These are phyloP conservation scores for Paraphoma chrysanthemicola DNA, from an alignment of 2,329 filamentous ascomycete species.

Conservation along the genomic window DNA sequence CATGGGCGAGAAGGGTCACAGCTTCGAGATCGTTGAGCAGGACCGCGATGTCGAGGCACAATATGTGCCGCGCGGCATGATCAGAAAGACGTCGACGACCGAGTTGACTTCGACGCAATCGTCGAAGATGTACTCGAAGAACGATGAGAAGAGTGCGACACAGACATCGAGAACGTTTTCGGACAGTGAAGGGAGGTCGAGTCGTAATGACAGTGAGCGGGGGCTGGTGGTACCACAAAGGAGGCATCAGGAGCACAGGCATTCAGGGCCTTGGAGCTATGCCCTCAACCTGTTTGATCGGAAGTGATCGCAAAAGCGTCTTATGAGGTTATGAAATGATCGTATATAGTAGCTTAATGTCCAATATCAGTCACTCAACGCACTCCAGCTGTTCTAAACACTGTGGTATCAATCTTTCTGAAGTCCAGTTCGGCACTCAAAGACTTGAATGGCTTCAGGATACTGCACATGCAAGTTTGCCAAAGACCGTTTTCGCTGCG, in stretches of 20 bases:
- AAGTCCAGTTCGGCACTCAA: too few species aligned
- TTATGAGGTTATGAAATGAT: neutral
- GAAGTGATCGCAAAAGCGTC: neutral
- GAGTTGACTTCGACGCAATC: neutral
- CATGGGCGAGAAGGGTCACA: neutral
- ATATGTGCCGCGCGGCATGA: neutral
- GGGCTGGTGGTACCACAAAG: constrained; percentile 10
- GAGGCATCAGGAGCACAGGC: constrained; percentile 6
- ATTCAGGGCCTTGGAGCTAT: constrained; percentile 17
- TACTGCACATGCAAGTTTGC: neutral
- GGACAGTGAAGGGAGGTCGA: constrained; percentile 1
- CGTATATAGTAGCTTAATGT: too few species aligned
- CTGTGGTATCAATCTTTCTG: too few species aligned
- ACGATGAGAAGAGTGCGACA: neutral
- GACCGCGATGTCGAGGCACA: neutral
- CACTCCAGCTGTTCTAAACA: too few species aligned
- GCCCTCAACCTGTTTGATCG: constrained; percentile 15
- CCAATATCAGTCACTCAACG: too few species aligned
- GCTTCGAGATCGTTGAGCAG: neutral
- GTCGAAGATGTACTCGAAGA: constrained; percentile 1
- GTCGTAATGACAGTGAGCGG: constrained; percentile 8
- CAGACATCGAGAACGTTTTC: neutral
- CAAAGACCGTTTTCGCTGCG: too few species aligned
- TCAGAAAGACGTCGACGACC: constrained; percentile 3
- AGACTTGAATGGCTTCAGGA: neutral